These are phyloP conservation scores for Glomus cerebriforme DNA, from an alignment of 192 early-diverging fungal species.

Conservation along the genomic window DNA sequence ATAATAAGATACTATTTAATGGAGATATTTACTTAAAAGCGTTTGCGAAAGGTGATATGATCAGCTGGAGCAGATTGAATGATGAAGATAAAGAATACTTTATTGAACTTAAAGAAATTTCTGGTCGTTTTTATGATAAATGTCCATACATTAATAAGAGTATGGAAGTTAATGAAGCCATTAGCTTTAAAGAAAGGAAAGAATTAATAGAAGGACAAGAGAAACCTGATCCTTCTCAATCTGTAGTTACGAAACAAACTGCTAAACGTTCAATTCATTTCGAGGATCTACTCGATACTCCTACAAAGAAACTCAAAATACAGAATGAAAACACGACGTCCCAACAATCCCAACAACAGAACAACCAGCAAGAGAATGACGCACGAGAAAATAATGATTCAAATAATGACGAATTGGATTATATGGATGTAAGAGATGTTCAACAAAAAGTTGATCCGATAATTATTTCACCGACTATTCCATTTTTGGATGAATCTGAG, in stretches of 20 bases:
- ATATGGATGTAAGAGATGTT: background rate
- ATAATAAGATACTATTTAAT: slow-evolving; percentile 8
- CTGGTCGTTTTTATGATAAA: background rate
- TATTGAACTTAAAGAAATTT: background rate
- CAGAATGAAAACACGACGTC: background rate
- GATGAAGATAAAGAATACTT: slow-evolving; percentile 6
- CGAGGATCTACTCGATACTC: background rate
- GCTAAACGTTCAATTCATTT: background rate
- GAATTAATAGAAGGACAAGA: background rate
- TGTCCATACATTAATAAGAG: background rate
- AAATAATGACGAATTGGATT: background rate
- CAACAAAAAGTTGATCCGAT: background rate
- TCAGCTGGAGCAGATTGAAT: background rate
- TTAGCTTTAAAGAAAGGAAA: background rate
- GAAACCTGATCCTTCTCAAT: background rate
- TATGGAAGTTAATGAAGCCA: background rate
- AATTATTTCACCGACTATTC: slow-evolving; percentile 1
- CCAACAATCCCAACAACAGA: background rate
- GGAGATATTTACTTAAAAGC: background rate
- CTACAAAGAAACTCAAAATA: background rate
- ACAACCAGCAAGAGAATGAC: background rate
- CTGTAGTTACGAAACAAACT: background rate
- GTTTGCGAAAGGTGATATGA: background rate
- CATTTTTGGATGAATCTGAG: background rate
- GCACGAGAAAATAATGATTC: no score